Conservation (phyloP, 805 yeast genomes). For the baker's yeast (Saccharomyces cerevisiae) region DNA sequence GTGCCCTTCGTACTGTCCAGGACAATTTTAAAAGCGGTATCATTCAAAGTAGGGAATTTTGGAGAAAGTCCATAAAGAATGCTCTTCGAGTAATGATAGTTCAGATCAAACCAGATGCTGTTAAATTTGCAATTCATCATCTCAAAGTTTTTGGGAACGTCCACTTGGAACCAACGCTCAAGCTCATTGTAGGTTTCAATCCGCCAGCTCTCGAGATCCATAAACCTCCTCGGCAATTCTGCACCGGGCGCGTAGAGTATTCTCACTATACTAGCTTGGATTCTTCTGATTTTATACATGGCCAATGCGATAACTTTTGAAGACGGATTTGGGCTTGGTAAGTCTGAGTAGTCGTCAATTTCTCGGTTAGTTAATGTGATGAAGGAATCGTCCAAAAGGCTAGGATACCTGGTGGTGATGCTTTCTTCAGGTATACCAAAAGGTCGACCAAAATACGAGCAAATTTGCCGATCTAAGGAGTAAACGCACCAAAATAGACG, state of each 20-base stretch:
- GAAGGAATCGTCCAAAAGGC: constrained; percentile 63
- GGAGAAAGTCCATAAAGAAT: constrained; percentile 75
- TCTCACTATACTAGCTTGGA: constrained; percentile 72
- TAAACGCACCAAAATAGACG: constrained; percentile 86
- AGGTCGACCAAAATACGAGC: constrained; percentile 81
- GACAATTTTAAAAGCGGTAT: constrained; percentile 47
- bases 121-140: constrained; percentile 72
- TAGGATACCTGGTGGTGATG: constrained; percentile 63
- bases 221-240: constrained; percentile 59
- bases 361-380: constrained; percentile 35
- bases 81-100: constrained; percentile 67
- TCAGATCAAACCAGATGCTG: constrained; percentile 58
- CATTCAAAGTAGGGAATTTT: constrained; percentile 45
- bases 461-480: constrained; percentile 75
- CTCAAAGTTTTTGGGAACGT: constrained; percentile 46
- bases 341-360: constrained; percentile 34
- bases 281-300: constrained; percentile 58
- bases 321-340: constrained; percentile 40
- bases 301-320: constrained; percentile 62
- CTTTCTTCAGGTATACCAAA: constrained; percentile 81
- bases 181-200: constrained; percentile 41
- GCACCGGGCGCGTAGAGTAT: constrained; percentile 58
- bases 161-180: constrained; percentile 51
- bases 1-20: constrained; percentile 59
- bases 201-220: constrained; percentile 55